Conservation (phyloP, 192 early-diverging fungal species). For the Coemansia sp. region DNA sequence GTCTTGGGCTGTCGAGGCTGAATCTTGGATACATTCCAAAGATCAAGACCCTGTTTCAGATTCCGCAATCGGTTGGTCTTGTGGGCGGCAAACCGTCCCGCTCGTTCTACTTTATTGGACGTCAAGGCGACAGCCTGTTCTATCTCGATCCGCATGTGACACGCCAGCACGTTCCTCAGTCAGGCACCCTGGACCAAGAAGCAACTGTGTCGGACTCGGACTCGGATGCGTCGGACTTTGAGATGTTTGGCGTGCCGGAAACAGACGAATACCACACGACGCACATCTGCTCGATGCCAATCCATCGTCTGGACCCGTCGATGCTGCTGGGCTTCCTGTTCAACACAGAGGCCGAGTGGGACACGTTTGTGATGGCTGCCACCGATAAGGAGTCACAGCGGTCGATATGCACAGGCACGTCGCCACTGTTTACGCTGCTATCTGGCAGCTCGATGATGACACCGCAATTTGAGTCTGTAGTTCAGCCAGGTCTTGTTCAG, state of each 20-base stretch:
- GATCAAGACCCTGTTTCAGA: constrained; percentile 53
- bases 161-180: constrained; percentile 41
- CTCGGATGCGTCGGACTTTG: constrained; percentile 52
- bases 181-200: constrained; percentile 18
- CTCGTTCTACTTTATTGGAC: constrained; percentile 55
- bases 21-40: constrained; percentile 49
- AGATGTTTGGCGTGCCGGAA: constrained; percentile 39
- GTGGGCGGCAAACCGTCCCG: constrained; percentile 55
- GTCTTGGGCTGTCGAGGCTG: constrained; percentile 50
- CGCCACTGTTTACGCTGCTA: constrained; percentile 53
- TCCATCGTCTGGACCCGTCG: constrained; percentile 53
- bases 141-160: constrained; percentile 57
- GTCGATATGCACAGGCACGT: constrained; percentile 53
- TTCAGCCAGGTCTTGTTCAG: constrained; percentile 22
- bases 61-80: constrained; percentile 54
- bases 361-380: constrained; percentile 50
- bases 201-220: constrained; percentile 23
- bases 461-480: constrained; percentile 42
- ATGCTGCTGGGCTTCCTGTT: constrained; percentile 58
- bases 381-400: constrained; percentile 54
- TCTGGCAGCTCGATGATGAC: constrained; percentile 56
- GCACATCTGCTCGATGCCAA: constrained; percentile 50
- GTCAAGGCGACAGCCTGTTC: constrained; percentile 53
- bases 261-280: constrained; percentile 52
- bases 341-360: constrained; percentile 52